These are phyloP conservation scores for Vitis hybrid DNA, from an alignment of 177 flowering plant genomes.

Conservation along the genomic window DNA sequence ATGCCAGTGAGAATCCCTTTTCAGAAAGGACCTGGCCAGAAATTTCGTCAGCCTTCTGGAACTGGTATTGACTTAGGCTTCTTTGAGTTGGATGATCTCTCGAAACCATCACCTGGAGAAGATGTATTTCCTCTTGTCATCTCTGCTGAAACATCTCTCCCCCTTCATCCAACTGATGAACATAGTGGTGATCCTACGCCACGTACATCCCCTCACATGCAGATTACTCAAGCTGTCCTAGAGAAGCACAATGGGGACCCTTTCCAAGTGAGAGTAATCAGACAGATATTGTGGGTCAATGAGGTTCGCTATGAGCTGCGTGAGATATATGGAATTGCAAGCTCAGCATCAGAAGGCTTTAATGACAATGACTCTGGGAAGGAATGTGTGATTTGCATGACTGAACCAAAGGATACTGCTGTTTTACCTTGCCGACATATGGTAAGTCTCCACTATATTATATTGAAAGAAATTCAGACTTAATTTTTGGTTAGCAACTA, in stretches of 20 bases:
- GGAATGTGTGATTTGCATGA: constrained; percentile 95
- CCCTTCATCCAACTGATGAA: constrained; percentile 23
- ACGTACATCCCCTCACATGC: constrained; percentile 41
- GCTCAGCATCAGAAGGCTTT: constrained; percentile 45
- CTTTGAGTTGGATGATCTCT: constrained; percentile 70
- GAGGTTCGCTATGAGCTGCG: constrained; percentile 83
- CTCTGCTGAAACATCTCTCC: constrained; percentile 52
- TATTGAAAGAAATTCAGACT: neutral
- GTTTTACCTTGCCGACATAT: constrained; percentile 93
- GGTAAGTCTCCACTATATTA: constrained; percentile 45
- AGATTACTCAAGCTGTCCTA: constrained; percentile 79
- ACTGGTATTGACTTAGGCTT: constrained; percentile 87
- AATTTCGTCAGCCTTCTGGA: constrained; percentile 77
- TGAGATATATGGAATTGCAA: constrained; percentile 80
- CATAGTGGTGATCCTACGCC: constrained; percentile 26
- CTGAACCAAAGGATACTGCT: constrained; percentile 88
- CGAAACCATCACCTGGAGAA: constrained; percentile 60
- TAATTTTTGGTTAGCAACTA: neutral
- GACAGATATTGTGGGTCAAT: constrained; percentile 80
- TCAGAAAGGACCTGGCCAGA: constrained; percentile 70
- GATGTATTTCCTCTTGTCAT: constrained; percentile 94
- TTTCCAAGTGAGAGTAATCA: constrained; percentile 70
- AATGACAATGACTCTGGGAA: constrained; percentile 59
- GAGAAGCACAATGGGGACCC: constrained; percentile 48
- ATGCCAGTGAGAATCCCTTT: constrained; percentile 61